Base-by-base conservation (phyloP, 805 yeast genomes). In the Pichia exigua region DNA sequence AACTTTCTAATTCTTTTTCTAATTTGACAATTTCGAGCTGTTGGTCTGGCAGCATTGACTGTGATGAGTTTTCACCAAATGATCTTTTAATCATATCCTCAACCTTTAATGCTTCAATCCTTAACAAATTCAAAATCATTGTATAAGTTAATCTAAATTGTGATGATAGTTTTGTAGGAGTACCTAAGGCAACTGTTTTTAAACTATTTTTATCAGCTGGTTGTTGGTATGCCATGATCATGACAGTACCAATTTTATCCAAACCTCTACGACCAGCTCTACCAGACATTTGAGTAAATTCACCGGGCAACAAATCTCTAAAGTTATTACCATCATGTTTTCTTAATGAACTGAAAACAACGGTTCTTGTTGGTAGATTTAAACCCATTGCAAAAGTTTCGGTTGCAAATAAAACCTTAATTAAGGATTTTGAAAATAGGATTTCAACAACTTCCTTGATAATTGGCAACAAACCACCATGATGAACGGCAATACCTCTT, bases 371-470 rank as follows among this genome's bases (percentile, higher is more conserved):
- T 13, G 99, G 99, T 63, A 94, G 73, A 65, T 94, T 94, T 65
- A 94, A 77, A 15, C 99, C 99, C 98, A 94, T 94, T 8, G 99
- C 98, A 74, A 94, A 92, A 0, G 99, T 94, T 67, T 94, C 99
- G 0, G 99, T 94, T 0, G 99, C 98, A 72, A 94, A 94, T 48
- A 94, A 71, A 1, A 92, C 94, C 66, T 90, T 91, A 44, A 94
- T 87, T 48, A 92, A 73, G 0, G 95, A 83, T 59, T 81, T 84
- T 0, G 97, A 83, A 70, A 94, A 94, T 46, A 94, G 69, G 51
- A 94, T 91, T 68, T 94, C 99, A 57, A 95, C 92, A 63, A 98
- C 99, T 70, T 98, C 84, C 65, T 85, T 83, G 59, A 94, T 73
- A 53, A 94, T 73, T 0, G 98, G 99, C 57, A 94, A 74, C 45